These are phyloP conservation scores for Bruguiera parviflora DNA, from an alignment of 345 rosid species.

Conservation along the genomic window DNA sequence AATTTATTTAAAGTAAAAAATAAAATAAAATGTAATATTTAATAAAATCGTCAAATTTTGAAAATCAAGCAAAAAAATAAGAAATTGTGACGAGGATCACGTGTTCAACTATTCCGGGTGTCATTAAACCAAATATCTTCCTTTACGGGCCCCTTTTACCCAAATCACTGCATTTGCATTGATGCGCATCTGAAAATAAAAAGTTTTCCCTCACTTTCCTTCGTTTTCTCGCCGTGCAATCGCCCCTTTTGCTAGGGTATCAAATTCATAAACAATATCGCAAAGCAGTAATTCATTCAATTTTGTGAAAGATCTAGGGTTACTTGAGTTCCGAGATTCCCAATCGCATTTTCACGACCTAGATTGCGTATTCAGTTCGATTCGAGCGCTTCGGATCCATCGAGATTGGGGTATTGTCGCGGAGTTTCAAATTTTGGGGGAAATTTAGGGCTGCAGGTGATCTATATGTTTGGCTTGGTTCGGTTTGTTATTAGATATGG, in stretches of 20 bases:
- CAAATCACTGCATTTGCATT: constrained; percentile 14
- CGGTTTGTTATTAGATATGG: constrained; percentile 23
- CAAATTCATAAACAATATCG: background rate
- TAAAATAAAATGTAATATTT: too few relatives aligned
- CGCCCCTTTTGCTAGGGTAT: background rate
- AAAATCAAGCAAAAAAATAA: too few relatives aligned
- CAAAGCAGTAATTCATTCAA: background rate
- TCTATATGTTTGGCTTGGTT: constrained; percentile 23
- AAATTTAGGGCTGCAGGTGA: constrained; percentile 22
- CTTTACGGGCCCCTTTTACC: background rate
- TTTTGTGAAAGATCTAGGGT: constrained; percentile 45
- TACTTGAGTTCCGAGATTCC: constrained; percentile 19
- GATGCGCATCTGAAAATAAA: constrained; percentile 7
- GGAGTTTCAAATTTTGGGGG: constrained; percentile 5
- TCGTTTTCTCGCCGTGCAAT: constrained; percentile 22
- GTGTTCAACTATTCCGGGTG: constrained; percentile 4
- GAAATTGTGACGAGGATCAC: too few relatives aligned
- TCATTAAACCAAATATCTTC: constrained; percentile 1
- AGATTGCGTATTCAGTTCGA: background rate
- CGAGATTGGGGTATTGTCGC: background rate
- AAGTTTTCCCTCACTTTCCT: constrained; percentile 14
- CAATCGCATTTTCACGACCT: constrained; percentile 1
- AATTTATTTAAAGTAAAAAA: too few relatives aligned
- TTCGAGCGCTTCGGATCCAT: background rate
- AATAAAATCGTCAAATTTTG: too few relatives aligned